These are phyloP conservation scores for Ceratocystis variospora DNA, from an alignment of 2,329 filamentous ascomycete species.

Conservation along the genomic window DNA sequence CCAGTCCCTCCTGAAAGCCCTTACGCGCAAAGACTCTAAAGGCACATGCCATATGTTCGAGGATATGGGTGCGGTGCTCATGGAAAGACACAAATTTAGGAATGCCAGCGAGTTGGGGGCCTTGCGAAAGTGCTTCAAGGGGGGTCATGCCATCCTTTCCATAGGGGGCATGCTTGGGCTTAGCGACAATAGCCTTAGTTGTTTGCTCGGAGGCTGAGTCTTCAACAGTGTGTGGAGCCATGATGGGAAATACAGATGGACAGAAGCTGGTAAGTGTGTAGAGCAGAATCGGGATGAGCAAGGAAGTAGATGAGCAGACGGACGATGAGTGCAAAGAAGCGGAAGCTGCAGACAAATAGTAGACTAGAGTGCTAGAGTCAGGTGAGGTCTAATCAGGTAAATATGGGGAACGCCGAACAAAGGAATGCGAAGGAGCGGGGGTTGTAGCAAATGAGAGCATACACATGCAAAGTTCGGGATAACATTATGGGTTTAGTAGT, in stretches of 20 bases:
- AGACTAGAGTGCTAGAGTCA: too few species aligned
- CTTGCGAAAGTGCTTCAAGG: conserved; percentile 16
- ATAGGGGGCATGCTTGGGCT: neutral
- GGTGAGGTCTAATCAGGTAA: too few species aligned
- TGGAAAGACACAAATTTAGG: conserved; percentile 20
- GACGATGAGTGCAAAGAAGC: too few species aligned
- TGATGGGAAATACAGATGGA: neutral
- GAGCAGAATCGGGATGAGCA: too few species aligned
- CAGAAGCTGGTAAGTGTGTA: neutral
- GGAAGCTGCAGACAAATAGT: too few species aligned
- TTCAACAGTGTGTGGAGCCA: neutral
- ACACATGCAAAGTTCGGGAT: too few species aligned
- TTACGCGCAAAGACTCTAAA: conserved; percentile 36
- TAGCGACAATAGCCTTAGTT: neutral
- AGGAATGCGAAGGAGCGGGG: too few species aligned
- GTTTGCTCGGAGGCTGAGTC: neutral
- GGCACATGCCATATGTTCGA: conserved; percentile 33
- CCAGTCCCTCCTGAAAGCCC: conserved; percentile 34
- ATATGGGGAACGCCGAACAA: too few species aligned
- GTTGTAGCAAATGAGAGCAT: too few species aligned
- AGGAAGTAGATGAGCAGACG: too few species aligned
- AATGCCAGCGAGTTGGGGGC: conserved; percentile 13
- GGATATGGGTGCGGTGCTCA: conserved; percentile 26
- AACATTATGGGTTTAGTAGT: too few species aligned
- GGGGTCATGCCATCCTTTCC: conserved; percentile 16